Evolutionary conservation across 176 grass and related monocot genomes (phyloP).

Genomic region (Otatea glauca): DNA sequence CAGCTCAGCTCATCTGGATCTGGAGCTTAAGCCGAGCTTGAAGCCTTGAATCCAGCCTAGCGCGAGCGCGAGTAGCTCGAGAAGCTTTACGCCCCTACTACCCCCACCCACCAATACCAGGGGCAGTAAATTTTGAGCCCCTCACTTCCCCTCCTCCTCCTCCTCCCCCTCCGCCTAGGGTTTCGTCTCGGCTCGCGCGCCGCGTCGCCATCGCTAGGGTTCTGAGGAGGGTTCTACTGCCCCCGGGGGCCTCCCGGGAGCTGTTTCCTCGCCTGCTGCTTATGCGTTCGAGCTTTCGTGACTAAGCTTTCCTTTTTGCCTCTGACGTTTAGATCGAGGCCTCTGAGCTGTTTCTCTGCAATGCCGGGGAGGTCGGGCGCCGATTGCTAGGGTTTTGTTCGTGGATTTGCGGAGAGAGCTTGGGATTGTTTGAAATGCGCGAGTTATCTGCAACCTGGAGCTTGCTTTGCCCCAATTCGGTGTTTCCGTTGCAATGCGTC

Average conservation of each 20-base stretch:
- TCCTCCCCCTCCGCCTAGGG: slow-evolving; percentile 36
- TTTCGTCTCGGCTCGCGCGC: slow-evolving; percentile 39
- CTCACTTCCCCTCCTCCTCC: neutral
- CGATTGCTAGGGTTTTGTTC: slow-evolving; percentile 50
- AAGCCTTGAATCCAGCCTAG: too few relatives aligned
- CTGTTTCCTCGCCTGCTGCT: neutral
- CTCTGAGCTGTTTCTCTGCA: slow-evolving; percentile 8
- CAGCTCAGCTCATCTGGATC: too few relatives aligned
- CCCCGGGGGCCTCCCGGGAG: slow-evolving; percentile 10
- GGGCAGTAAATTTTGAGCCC: slow-evolving; percentile 61
- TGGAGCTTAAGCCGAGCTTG: too few relatives aligned
- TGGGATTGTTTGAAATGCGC: slow-evolving; percentile 19
- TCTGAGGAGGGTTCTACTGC: neutral
- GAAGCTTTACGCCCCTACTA: too few relatives aligned
- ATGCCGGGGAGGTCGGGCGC: slow-evolving; percentile 26
- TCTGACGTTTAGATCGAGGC: slow-evolving; percentile 43
- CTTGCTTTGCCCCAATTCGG: slow-evolving; percentile 13
- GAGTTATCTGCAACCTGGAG: neutral
- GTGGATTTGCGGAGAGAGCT: slow-evolving; percentile 32
- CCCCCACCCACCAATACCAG: slow-evolving; percentile 42
- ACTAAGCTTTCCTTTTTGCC: neutral
- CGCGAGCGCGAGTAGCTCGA: too few relatives aligned
- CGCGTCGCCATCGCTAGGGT: slow-evolving; percentile 31
- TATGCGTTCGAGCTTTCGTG: neutral
- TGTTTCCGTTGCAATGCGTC: slow-evolving; percentile 26